phyloP scores from a whole-genome alignment of 169 alveolate species.

The Ichthyophthirius multifiliis region DNA sequence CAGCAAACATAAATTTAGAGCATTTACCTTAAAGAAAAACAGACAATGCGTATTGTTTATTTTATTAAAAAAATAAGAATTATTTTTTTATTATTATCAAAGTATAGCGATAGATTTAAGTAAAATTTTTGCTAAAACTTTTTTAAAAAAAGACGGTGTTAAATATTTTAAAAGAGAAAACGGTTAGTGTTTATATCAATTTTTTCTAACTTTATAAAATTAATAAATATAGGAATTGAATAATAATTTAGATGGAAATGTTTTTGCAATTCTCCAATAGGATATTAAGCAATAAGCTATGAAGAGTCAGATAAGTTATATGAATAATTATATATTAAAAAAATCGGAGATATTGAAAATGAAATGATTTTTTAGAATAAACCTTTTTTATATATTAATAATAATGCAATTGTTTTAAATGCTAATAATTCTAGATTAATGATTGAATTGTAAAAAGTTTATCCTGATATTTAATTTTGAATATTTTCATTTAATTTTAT shows the following conservation, averaged over 20 bases:
- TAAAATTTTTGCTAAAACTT: not conserved
- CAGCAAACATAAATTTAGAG: not conserved
- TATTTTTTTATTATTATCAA: not conserved
- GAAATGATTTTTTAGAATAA: not conserved
- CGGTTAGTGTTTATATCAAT: not conserved
- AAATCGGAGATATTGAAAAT: not conserved
- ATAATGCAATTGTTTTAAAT: not conserved
- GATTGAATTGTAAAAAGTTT: not conserved
- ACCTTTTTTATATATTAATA: not conserved
- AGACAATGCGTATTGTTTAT: not conserved
- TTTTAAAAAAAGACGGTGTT: not conserved
- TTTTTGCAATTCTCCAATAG: not conserved
- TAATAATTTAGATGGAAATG: constrained; percentile 7
- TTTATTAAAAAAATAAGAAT: not conserved
- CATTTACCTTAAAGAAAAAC: not conserved
- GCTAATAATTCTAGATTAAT: constrained; percentile 2
- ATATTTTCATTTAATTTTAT: too few species aligned
- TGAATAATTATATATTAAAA: not conserved
- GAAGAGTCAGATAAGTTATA: not conserved
- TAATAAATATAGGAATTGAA: not conserved
- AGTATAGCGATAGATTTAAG: not conserved
- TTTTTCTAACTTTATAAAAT: not conserved
- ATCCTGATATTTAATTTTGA: not conserved
- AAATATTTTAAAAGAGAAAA: not conserved
- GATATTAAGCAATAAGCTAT: not conserved